Base-by-base conservation (phyloP, 1,284 basidiomycete genomes). In the Ustilago sp. region DNA sequence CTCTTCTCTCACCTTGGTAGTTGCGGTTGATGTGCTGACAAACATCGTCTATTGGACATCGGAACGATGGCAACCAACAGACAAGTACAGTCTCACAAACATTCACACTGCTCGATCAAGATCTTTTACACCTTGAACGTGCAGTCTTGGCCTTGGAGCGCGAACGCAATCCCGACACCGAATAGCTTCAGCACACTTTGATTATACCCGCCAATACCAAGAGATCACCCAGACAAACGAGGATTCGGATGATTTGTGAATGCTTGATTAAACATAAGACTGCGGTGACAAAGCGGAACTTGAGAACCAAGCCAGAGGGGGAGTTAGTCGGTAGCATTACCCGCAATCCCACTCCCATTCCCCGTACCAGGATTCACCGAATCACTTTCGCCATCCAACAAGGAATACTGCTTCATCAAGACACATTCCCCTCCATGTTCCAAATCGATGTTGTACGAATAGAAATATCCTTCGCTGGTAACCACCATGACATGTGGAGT, bases 401-500 rank as follows among this genome's bases (percentile, higher is more conserved):
- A 47, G 31, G 59, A 61, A 34, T 61, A 61, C 50, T 61, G 94
- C 88, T 97, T 97, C 89, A 94, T 92, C 79, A 99, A 87, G 8
- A 92, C 90, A 82, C 97, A 98, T 86, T 99, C 96, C 4, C 96
- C 97, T 11, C 97, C 97, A 60, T 93, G 92, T 87, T 99, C 95
- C 62, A 99, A 88, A 87, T 99, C 96, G 82, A 99, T 96, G 82
- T 90, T 93, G 87, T 99, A 99, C 8, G 92, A 91, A 85, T 98
- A 98, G 86, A 98, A 97, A 80, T 94, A 93, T 0, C 96, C 96
- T 76, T 98, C 95, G 0, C 93, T 93, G 0, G 94, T 95, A 59
- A 98, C 91, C 12, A 98, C 95, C 94, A 98, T 97, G 6, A 98
- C 93, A 76, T 98, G 94, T 0, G 96, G 96, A 86, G 93, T 93